Percentiles rank a stretch among this genome's conserved stretches.
phyloP scores from a whole-genome alignment of 345 rosid genomes.

The Trapa incisa region DNA sequence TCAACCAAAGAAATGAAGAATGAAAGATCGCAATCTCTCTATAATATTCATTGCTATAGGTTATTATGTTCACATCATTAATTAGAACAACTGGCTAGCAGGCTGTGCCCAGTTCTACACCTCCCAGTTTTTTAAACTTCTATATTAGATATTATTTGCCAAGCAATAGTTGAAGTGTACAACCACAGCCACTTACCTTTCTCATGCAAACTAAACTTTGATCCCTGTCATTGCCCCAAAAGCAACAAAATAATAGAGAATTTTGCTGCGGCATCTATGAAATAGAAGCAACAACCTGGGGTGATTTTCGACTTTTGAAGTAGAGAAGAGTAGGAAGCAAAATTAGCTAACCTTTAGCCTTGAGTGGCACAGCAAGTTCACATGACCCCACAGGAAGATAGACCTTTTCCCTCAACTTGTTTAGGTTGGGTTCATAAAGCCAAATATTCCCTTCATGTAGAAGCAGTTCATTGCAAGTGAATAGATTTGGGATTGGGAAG shows the following conservation, averaged over 20 bases:
- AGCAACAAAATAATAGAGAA: not conserved
- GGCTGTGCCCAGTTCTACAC: not conserved
- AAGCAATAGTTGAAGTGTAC: not conserved
- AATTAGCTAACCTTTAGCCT: conserved; percentile 55
- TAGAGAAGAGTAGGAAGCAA: not conserved
- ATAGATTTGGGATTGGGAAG: conserved; percentile 68
- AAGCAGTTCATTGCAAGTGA: conserved; percentile 65
- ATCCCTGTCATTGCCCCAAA: not conserved
- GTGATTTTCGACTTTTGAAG: not conserved
- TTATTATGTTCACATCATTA: not conserved
- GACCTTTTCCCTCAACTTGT: conserved; percentile 47
- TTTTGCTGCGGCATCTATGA: not conserved
- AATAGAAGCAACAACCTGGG: not conserved
- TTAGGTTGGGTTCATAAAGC: conserved; percentile 62
- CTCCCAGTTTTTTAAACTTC: not conserved
- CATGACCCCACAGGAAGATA: conserved; percentile 80
- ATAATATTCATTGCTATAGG: not conserved
- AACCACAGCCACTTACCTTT: not conserved
- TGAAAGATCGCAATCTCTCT: not conserved
- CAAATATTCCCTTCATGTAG: conserved; percentile 45
- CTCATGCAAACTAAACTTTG: too few relatives aligned
- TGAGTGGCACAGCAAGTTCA: conserved; percentile 73
- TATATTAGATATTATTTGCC: not conserved
- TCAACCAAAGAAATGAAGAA: conserved; percentile 5
- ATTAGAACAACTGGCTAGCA: not conserved